Conservation (phyloP, 2,329 filamentous ascomycete genomes). For the Apiospora aurea region DNA sequence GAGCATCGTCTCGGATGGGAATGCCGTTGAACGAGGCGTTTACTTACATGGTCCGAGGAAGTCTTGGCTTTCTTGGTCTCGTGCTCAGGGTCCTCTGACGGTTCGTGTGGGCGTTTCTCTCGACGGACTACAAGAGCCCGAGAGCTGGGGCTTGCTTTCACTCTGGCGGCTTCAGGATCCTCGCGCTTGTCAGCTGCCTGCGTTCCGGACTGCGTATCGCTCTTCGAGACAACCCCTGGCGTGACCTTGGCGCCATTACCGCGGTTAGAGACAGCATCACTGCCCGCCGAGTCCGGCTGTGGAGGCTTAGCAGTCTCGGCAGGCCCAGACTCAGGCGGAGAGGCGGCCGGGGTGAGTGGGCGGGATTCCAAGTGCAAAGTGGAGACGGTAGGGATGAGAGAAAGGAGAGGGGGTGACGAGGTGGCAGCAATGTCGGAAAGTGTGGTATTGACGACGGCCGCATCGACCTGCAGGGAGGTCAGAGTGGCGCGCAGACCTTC, state of each 20-base stretch:
- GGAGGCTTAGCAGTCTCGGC: background rate
- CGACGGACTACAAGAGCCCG: background rate
- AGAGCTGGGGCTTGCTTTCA: background rate
- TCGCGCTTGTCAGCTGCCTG: no score
- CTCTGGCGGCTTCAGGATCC: background rate
- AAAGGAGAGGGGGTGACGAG: constrained; percentile 6
- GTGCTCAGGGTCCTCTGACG: background rate
- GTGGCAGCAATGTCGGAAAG: constrained; percentile 19
- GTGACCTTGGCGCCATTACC: background rate
- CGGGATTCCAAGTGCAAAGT: background rate
- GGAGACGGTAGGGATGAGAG: constrained; percentile 10
- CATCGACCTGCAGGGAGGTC: background rate
- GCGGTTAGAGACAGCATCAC: background rate
- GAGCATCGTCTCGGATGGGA: background rate
- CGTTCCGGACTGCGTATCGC: background rate
- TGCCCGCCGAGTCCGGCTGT: background rate
- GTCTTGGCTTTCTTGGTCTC: background rate
- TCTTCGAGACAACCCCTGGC: background rate
- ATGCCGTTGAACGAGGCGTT: background rate
- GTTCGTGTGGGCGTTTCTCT: background rate
- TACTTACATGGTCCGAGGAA: constrained; percentile 3
- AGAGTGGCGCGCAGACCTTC: background rate
- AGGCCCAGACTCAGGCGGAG: background rate
- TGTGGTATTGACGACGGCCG: background rate
- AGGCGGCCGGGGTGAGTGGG: background rate